These are phyloP conservation scores for Vaccinium corymbosum DNA, from an alignment of 148 eudicot species.

Conservation along the genomic window DNA sequence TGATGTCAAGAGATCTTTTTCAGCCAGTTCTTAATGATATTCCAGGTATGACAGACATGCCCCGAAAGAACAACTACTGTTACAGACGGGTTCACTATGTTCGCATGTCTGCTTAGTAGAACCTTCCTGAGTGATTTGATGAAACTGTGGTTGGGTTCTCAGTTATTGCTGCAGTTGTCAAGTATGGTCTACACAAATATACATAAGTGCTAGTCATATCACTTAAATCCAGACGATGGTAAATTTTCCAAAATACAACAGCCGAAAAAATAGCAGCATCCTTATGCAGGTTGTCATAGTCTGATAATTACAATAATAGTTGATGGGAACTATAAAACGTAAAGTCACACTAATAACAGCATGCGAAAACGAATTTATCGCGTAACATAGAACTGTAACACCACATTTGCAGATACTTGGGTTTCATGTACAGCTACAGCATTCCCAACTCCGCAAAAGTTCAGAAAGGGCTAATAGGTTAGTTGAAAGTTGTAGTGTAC, in stretches of 20 bases:
- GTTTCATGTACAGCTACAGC: background rate
- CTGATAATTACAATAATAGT: background rate
- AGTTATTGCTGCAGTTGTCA: background rate
- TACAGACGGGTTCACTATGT: background rate
- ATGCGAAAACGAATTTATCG: background rate
- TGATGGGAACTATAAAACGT: background rate
- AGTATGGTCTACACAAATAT: background rate
- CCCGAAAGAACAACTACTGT: background rate
- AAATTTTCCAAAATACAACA: background rate
- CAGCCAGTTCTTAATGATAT: background rate
- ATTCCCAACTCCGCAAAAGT: background rate
- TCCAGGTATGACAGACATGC: background rate
- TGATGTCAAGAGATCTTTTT: background rate
- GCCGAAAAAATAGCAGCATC: background rate
- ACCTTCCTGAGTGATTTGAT: background rate
- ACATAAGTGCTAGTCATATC: background rate
- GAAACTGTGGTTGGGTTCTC: constrained; percentile 4
- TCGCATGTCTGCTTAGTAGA: background rate
- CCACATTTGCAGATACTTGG: background rate
- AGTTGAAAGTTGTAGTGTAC: constrained; percentile 20
- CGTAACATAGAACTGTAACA: background rate
- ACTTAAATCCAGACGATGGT: background rate
- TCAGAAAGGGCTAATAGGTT: background rate
- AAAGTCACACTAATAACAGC: background rate
- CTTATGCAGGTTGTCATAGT: constrained; percentile 9